phyloP scores from a whole-genome alignment of 345 rosid genomes.

The Hibiscus mutabilis region DNA sequence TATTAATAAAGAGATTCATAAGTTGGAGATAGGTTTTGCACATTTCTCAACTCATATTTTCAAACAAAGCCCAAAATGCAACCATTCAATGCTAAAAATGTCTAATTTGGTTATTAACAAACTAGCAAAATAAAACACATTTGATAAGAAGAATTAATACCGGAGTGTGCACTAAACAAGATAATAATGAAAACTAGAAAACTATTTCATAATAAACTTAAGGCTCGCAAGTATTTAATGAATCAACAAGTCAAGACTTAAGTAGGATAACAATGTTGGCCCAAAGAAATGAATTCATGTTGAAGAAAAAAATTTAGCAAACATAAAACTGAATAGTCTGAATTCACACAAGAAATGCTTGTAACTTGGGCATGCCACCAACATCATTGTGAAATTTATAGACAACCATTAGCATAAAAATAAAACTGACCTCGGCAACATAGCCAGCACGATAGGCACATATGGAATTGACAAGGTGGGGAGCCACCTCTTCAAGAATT shows the following conservation, averaged over 20 bases:
- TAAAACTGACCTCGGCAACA: slow-evolving; percentile 54
- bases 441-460: slow-evolving; percentile 93
- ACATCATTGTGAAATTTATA: neutral
- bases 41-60: neutral
- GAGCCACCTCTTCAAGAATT: slow-evolving; percentile 72
- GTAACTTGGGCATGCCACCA: neutral
- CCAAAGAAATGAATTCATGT: neutral
- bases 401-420: neutral
- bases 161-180: neutral
- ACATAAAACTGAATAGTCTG: neutral
- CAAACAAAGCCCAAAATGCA: neutral
- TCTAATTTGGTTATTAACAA: neutral
- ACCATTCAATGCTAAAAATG: neutral
- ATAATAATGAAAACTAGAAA: neutral
- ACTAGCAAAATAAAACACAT: neutral
- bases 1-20: slow-evolving; percentile 2
- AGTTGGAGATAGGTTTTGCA: neutral
- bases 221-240: neutral
- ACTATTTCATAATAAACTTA: neutral
- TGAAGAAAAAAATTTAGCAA: neutral
- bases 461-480: slow-evolving; percentile 57
- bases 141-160: neutral
- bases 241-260: neutral
- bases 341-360: neutral
- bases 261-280: neutral